Evolutionary conservation across 495 filamentous ascomycete genomes (phyloP).

Genomic region (Penicillium ochrochloron): DNA sequence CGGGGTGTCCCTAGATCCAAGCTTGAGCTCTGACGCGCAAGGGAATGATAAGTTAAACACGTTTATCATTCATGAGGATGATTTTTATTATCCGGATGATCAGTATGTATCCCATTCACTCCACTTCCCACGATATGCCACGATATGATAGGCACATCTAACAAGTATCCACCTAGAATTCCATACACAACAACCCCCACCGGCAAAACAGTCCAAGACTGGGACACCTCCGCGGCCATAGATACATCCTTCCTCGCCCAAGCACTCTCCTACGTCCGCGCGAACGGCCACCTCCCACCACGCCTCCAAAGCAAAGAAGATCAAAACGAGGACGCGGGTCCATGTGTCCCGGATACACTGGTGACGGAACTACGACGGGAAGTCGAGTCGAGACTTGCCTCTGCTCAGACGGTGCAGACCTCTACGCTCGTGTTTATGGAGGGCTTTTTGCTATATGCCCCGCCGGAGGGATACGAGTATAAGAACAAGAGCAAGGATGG

Average conservation of each 20-base stretch:
- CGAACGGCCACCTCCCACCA: conserved; percentile 67
- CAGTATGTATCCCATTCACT: conserved; percentile 52
- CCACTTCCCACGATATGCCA: no score
- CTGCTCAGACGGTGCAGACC: neutral
- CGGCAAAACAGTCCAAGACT: conserved; percentile 68
- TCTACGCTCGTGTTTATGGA: conserved; percentile 64
- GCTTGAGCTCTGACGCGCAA: neutral
- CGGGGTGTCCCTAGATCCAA: conserved; percentile 21
- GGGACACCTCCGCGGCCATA: conserved; percentile 81
- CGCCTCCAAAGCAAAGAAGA: conserved; percentile 75
- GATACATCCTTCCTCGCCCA: conserved; percentile 65
- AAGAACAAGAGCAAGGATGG: conserved; percentile 23
- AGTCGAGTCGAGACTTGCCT: conserved; percentile 14
- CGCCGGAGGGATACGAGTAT: conserved; percentile 24
- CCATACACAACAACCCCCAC: conserved; percentile 51
- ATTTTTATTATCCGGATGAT: conserved; percentile 84
- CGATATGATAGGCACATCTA: no score
- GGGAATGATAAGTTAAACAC: conserved; percentile 35
- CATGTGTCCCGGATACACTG: conserved; percentile 40
- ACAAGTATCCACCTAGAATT: conserved; percentile 40
- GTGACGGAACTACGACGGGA: conserved; percentile 26
- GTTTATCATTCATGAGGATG: conserved; percentile 89
- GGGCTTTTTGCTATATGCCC: conserved; percentile 80
- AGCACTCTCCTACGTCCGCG: conserved; percentile 65
- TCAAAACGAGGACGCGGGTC: conserved; percentile 66